Evolutionary conservation across 495 filamentous ascomycete species (phyloP).

Genomic region (Talaromyces ruber): DNA sequence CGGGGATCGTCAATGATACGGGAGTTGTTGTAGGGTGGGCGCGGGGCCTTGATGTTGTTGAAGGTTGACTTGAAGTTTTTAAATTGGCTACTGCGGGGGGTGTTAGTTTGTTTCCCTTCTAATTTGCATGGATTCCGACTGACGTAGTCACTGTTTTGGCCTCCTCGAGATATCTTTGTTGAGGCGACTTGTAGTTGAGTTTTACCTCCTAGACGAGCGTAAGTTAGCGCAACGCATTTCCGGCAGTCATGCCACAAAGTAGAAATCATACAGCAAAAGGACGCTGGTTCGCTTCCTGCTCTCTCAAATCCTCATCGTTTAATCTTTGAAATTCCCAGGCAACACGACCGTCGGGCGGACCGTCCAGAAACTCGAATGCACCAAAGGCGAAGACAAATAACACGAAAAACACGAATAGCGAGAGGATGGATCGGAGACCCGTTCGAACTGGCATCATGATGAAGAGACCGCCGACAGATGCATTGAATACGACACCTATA

Average conservation of each 20-base stretch:
- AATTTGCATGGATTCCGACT: not conserved
- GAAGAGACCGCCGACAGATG: slow-evolving; percentile 3
- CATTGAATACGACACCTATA: not conserved
- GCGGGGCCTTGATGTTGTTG: not conserved
- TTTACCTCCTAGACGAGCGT: not conserved
- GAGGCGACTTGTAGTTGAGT: not conserved
- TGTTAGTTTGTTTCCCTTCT: not conserved
- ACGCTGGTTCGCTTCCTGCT: not conserved
- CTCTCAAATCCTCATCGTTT: not conserved
- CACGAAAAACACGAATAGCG: slow-evolving; percentile 5
- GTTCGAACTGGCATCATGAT: slow-evolving; percentile 2
- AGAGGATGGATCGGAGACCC: slow-evolving; percentile 6
- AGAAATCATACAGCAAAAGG: slow-evolving; percentile 3
- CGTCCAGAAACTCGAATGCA: slow-evolving; percentile 1
- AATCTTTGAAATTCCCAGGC: slow-evolving; percentile 4
- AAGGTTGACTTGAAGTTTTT: slow-evolving; percentile 7
- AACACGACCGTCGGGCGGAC: not conserved
- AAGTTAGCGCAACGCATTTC: not conserved
- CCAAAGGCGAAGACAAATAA: slow-evolving; percentile 2
- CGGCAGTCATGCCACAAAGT: not conserved
- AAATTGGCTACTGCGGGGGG: not conserved
- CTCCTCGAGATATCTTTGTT: slow-evolving; percentile 5
- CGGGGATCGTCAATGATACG: slow-evolving; percentile 4
- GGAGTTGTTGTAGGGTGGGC: not conserved
- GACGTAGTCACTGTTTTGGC: slow-evolving; percentile 1